Evolutionary conservation across 768 basidiomycete species (phyloP), one percentile per base, ranked within the genome.

Genomic region (Astraeus odoratus): DNA sequence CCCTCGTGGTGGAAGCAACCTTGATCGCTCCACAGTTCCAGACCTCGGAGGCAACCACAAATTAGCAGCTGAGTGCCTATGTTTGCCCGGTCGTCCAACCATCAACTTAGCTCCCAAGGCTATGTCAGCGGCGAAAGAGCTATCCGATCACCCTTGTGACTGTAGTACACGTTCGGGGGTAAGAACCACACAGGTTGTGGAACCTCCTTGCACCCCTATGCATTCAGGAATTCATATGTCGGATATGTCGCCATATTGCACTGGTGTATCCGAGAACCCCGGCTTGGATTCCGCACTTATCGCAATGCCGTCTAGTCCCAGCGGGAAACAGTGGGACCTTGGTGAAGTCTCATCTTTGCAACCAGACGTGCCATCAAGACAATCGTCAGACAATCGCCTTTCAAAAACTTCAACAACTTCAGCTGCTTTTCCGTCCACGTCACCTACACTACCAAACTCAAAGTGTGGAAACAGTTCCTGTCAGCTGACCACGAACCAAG

Each of bases 11-110:
- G 44, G 35, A 46, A 40, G 33, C 42, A 37, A 35, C 48, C 35
- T 47, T 51, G 26, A 30, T 23, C 8, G 42, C 51, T 50, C 49
- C 48, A 50, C 50, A 40, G 42, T 6, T 43, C 42, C 40, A 49
- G 33, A 46, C 43, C 36, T 26, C 22, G 34, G 18, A 6, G 29
- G 25, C n/a, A 41, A 31, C 10, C 33, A 8, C n/a, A 26, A 23
- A 29, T 37, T 37, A 33, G 27, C 25, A 35, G 19, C 18, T 10
- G 29, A 42, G 22, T 23, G 23, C 15, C 6, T 36, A 16, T 8
- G 9, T 36, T 31, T 16, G 13, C 10, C 16, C 16, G 48, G 23
- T 10, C 24, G 12, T 23, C 36, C 33, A n/a, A 42, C 8, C 7
- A 20, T n/a, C 23, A 55, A 42, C n/a, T n/a, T 33, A 12, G 25